These are phyloP conservation scores for Eragrostis tef DNA, from an alignment of 202 grass and related monocot species.

Conservation along the genomic window DNA sequence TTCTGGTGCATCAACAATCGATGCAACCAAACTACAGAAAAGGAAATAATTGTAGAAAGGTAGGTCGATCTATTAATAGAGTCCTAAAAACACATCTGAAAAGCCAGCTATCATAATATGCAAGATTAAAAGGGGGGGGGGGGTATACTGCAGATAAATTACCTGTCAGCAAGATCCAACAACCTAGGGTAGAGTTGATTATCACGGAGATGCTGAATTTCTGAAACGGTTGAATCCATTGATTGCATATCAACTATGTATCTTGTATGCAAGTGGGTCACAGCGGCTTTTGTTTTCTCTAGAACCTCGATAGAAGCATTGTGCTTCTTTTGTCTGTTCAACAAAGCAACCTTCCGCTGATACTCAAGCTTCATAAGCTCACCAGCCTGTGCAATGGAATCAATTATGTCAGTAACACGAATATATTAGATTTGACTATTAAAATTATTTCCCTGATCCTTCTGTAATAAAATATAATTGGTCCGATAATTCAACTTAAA, in stretches of 20 bases:
- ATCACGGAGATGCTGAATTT: constrained; percentile 92
- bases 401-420: constrained; percentile 15
- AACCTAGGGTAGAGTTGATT: constrained; percentile 81
- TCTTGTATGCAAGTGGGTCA: constrained; percentile 95
- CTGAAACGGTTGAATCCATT: constrained; percentile 96
- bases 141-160: constrained; percentile 44
- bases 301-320: constrained; percentile 71
- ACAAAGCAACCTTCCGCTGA: constrained; percentile 87
- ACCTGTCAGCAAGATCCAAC: constrained; percentile 79
- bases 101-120: background rate
- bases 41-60: background rate
- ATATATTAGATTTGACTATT: background rate
- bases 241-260: constrained; percentile 99
- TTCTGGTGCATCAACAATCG: background rate
- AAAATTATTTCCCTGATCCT: background rate
- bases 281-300: constrained; percentile 94
- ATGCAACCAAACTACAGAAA: background rate
- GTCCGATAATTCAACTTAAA: background rate
- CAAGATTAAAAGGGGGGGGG: background rate
- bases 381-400: constrained; percentile 65
- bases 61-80: background rate
- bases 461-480: constrained; percentile 14
- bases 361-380: constrained; percentile 99
- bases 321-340: constrained; percentile 94
- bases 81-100: constrained; percentile 30